phyloP scores from a whole-genome alignment of 768 basidiomycete genomes.

The Podaxis pistillaris region DNA sequence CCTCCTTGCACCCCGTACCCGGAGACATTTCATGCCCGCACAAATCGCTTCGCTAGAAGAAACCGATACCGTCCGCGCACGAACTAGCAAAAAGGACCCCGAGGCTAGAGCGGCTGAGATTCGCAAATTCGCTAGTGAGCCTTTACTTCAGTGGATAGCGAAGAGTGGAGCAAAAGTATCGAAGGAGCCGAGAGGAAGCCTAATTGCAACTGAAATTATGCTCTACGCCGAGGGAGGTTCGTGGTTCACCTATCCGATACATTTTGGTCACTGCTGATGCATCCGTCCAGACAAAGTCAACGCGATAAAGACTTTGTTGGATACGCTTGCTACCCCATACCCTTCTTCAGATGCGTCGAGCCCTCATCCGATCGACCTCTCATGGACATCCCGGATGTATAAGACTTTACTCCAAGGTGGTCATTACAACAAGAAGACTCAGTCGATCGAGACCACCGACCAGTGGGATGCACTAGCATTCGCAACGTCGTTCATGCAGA shows the following conservation, averaged over 20 bases:
- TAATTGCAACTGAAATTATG: slow-evolving; percentile 81
- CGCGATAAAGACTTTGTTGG: slow-evolving; percentile 60
- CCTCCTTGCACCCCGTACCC: slow-evolving; percentile 78
- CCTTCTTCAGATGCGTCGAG: slow-evolving; percentile 47
- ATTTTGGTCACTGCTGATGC: background rate
- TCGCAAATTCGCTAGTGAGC: slow-evolving; percentile 68
- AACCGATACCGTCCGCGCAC: slow-evolving; percentile 63
- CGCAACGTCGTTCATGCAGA: slow-evolving; percentile 53
- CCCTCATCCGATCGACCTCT: slow-evolving; percentile 75
- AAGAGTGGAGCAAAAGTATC: slow-evolving; percentile 60
- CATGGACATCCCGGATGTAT: slow-evolving; percentile 81
- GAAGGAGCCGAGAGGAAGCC: slow-evolving; percentile 75
- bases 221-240: slow-evolving; percentile 82
- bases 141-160: slow-evolving; percentile 67
- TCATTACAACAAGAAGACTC: slow-evolving; percentile 69
- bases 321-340: slow-evolving; percentile 53
- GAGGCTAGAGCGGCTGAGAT: slow-evolving; percentile 67
- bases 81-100: slow-evolving; percentile 84
- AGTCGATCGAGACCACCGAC: slow-evolving; percentile 42
- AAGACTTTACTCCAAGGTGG: slow-evolving; percentile 91
- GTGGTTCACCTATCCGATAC: slow-evolving; percentile 21
- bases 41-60: slow-evolving; percentile 70
- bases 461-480: slow-evolving; percentile 60
- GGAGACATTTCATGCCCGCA: slow-evolving; percentile 84
- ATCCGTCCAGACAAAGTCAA: slow-evolving; percentile 62